These are phyloP conservation scores for Saturnispora besseyi DNA, from an alignment of 805 yeast species.

Conservation along the genomic window DNA sequence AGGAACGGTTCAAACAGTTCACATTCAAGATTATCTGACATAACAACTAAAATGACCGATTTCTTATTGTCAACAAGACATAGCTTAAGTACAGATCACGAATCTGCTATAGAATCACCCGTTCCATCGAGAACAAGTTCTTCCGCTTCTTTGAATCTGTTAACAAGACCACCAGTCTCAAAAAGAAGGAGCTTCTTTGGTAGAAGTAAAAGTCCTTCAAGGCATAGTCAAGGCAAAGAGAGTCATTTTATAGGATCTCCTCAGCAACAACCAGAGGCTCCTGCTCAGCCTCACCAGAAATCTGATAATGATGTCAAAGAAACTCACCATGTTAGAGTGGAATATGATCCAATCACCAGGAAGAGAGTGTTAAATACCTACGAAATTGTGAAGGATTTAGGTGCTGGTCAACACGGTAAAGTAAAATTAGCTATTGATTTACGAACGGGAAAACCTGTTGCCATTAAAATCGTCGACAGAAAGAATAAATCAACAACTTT, in stretches of 20 bases:
- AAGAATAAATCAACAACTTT: constrained; percentile 37
- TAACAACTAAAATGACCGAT: constrained; percentile 25
- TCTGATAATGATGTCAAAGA: constrained; percentile 52
- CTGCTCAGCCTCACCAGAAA: neutral
- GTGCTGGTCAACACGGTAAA: constrained; percentile 98
- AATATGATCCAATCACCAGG: constrained; percentile 80
- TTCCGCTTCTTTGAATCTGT: constrained; percentile 19
- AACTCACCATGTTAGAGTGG: constrained; percentile 68
- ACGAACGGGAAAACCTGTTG: constrained; percentile 59
- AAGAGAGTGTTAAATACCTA: constrained; percentile 81
- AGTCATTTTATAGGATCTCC: neutral
- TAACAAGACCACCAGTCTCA: constrained; percentile 10
- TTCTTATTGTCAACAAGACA: constrained; percentile 16
- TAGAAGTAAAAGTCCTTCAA: constrained; percentile 9
- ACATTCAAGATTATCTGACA: constrained; percentile 20
- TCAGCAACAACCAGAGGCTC: neutral
- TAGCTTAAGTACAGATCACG: constrained; percentile 12
- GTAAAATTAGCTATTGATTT: constrained; percentile 83
- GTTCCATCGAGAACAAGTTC: constrained; percentile 19
- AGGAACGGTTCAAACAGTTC: constrained; percentile 11
- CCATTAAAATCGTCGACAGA: constrained; percentile 86
- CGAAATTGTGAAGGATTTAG: constrained; percentile 80
- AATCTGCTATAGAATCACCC: constrained; percentile 13
- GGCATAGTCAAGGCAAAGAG: constrained; percentile 1
- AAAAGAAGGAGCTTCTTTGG: constrained; percentile 9